Base-by-base conservation (phyloP, 2,329 filamentous ascomycete species). In the Sclerotinia sclerotiorum region DNA sequence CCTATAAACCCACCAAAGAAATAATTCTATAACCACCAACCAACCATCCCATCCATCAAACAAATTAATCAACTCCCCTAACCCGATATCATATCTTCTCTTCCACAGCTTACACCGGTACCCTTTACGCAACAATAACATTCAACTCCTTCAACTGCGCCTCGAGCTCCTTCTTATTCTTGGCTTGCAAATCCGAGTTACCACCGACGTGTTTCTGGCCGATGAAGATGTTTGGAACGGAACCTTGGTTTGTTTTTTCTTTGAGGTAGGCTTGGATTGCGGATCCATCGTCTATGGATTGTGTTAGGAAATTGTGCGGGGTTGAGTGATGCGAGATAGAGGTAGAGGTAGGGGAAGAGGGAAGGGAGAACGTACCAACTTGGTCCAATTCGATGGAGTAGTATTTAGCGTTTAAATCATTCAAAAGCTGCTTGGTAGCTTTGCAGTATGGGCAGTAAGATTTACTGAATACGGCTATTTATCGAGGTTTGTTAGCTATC, bases 181-280 rank as follows among this genome's bases (percentile, higher is more conserved):
- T 79, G 1, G 82, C 84, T 82, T 94, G 90, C 72, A 96, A 80
- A 75, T 95, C 94, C 32, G 93, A 97, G 87, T 98, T 98, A 74
- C 95, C 95, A 72, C 95, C 95, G 79, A 99, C 96, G 82, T 97
- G 94, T 84, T 96, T 83, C 83, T 93, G 83, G 75, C 82, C 83
- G 81, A 99, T 98, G 84, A 91, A 98, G 83, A 97, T 91, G 84
- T 98, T 98, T 76, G 95, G 95, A 7, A 99, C 95, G 76, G 92
- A 94, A 77, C 88, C 85, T 85, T 99, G 95, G 79, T 86, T 84
- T 68, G 88, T 92, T 76, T 98, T 87, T 72, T 94, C 86, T 74
- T 87, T 80, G 70, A 99, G 91, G 35, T 93, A 93, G 73, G 88
- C 84, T 84, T 99, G 95, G 77, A 99, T 87, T 17, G 84, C 93